These are phyloP conservation scores for Botrytis medusae DNA, from an alignment of 2,329 filamentous ascomycete species.

Conservation along the genomic window DNA sequence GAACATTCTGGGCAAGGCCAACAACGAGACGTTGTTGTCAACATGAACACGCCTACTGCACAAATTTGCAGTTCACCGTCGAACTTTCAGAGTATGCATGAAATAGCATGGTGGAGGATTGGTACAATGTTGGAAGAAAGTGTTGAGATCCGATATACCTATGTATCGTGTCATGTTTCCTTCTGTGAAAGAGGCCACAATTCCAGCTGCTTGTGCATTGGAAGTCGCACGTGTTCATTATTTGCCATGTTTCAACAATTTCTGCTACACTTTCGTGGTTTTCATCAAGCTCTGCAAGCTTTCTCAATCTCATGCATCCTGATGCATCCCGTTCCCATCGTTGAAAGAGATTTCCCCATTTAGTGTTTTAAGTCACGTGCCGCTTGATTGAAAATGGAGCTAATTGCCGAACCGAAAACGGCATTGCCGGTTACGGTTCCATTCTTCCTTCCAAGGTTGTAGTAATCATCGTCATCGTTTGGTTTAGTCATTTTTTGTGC, in stretches of 20 bases:
- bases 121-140: neutral
- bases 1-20: constrained; percentile 14
- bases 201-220: neutral
- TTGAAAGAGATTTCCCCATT: neutral
- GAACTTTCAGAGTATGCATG: neutral
- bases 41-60: constrained; percentile 4
- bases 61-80: neutral
- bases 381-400: neutral
- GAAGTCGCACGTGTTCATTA: neutral
- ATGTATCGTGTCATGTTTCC: neutral
- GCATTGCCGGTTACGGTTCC: constrained; percentile 2
- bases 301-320: too few species aligned
- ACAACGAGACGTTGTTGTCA: constrained; percentile 15
- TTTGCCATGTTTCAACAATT: neutral
- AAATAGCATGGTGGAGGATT: neutral
- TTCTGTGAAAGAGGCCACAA: neutral
- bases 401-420: neutral
- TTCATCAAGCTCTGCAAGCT: neutral
- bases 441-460: neutral
- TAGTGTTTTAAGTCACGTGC: neutral
- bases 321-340: too few species aligned
- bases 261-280: neutral
- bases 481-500: neutral
- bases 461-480: neutral
- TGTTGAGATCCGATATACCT: neutral